Percentiles rank a stretch among this genome's conserved stretches.
Evolutionary conservation across 1,139 yeast genomes (phyloP).

Genomic region (Hansenula sp.): DNA sequence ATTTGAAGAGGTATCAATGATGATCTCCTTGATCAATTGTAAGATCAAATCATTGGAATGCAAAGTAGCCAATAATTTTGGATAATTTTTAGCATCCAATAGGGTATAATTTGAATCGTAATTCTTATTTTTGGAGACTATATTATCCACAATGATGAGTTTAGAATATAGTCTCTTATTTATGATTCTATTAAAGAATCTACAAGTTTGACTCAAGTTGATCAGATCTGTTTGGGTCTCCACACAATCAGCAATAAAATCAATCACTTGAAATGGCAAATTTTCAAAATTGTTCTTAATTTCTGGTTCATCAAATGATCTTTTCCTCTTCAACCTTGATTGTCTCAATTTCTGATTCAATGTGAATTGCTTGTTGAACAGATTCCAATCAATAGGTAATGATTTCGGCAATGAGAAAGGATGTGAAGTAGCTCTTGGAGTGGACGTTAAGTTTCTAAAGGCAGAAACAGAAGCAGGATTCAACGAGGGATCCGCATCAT

Average conservation of each 20-base stretch:
- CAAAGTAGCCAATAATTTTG: conserved; percentile 23
- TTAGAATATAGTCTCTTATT: conserved; percentile 20
- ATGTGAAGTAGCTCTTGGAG: conserved; percentile 16
- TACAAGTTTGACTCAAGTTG: conserved; percentile 20
- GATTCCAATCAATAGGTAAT: conserved; percentile 24
- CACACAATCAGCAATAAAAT: conserved; percentile 22
- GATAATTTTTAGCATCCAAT: conserved; percentile 19
- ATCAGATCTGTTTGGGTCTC: conserved; percentile 24
- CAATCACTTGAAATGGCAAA: conserved; percentile 23
- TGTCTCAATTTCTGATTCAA: conserved; percentile 16
- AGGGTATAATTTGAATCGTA: conserved; percentile 22
- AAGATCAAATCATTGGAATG: conserved; percentile 21
- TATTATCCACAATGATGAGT: conserved; percentile 22
- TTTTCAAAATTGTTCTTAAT: conserved; percentile 21
- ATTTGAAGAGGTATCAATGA: conserved; percentile 23
- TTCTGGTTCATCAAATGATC: background rate
- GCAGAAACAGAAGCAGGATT: conserved; percentile 1
- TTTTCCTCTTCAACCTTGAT: conserved; percentile 3
- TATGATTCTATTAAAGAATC: conserved; percentile 22
- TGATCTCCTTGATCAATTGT: conserved; percentile 18
- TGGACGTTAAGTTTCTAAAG: conserved; percentile 22
- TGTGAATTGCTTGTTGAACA: conserved; percentile 22
- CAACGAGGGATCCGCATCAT: background rate
- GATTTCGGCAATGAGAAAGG: conserved; percentile 23
- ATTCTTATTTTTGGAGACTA: conserved; percentile 16